Evolutionary conservation across 2,329 filamentous ascomycete genomes (phyloP), one percentile per base, ranked within the genome.

Genomic region (Exutisphaerella laricina): DNA sequence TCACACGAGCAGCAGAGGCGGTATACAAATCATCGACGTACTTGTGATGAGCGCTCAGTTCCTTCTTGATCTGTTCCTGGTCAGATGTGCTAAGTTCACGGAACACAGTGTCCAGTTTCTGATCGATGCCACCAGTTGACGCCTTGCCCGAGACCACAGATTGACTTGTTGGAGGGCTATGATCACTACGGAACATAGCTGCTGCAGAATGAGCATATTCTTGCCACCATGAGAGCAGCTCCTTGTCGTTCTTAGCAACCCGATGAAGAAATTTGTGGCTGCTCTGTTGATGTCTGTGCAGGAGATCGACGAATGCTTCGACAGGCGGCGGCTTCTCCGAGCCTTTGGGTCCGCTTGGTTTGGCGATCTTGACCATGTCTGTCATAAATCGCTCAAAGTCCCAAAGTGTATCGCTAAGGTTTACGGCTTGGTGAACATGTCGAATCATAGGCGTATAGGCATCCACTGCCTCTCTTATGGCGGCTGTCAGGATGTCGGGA

Each of bases 391-490:
- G 70, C 58, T 89, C 79, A 1, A 77, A 69, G 25, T 85, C 79
- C 26, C 74, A 73, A 5, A 90, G 63, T 14, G 85, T 84, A 28
- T 79, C 79, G 23, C 78, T 78, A 4, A 90, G 71, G 56, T 89
- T 82, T 17, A 88, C 75, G 2, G 77, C 75, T 41, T 84, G 76
- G 59, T 90, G 86, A 5, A 89, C 70, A 3, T 73, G 68, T 16
- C 85, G 74, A 43, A 92, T 86, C 46, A 88, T 79, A 0, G 84
- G 84, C 39, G 88, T 85, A 52, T 85, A 86, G 2, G 82, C 80
- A 0, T 73, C 69, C 4, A 88, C 75, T 0, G 73, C 63, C 44
- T 87, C 82, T 21, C 77, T 74, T 35, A 89, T 67, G 1, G 78
- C 73, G 6, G 78, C 73, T 0, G 85, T 89, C n/a, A 88, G 71